Evolutionary conservation across 768 basidiomycete genomes (phyloP).

Genomic region (Lepiota brunneoincarnata): DNA sequence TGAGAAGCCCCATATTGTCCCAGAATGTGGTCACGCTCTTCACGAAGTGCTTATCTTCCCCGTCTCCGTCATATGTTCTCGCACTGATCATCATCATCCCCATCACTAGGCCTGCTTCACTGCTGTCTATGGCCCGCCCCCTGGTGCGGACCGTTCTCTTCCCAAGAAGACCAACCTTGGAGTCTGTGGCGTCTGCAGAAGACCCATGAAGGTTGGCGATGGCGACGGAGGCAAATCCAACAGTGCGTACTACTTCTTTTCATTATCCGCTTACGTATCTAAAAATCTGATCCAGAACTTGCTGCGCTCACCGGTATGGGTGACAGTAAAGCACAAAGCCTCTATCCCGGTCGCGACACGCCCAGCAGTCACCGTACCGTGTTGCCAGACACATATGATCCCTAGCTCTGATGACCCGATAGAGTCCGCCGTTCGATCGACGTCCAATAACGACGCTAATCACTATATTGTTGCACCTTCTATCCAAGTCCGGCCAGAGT

Average conservation of each 20-base stretch:
- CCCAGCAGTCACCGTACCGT: constrained; percentile 40
- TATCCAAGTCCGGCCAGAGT: constrained; percentile 93
- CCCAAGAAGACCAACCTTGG: constrained; percentile 80
- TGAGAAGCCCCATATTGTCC: constrained; percentile 96
- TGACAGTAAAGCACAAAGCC: constrained; percentile 47
- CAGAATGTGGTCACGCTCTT: constrained; percentile 97
- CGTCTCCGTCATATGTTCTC: constrained; percentile 2
- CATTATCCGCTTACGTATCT: constrained; percentile 6
- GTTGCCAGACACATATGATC: constrained; percentile 52
- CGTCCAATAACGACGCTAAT: constrained; percentile 46
- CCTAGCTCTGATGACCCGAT: constrained; percentile 85
- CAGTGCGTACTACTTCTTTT: constrained; percentile 54
- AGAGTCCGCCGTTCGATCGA: constrained; percentile 53
- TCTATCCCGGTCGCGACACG: constrained; percentile 73
- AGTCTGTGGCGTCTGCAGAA: constrained; percentile 94
- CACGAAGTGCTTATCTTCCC: constrained; percentile 65
- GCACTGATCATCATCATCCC: constrained; percentile 9
- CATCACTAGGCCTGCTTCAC: constrained; percentile 85
- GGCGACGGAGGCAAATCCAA: constrained; percentile 84
- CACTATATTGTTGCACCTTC: constrained; percentile 86
- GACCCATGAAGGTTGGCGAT: constrained; percentile 95
- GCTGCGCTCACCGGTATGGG: constrained; percentile 92
- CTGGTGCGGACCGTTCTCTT: constrained; percentile 50
- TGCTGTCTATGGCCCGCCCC: constrained; percentile 91
- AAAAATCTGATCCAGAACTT: constrained; percentile 58